These are phyloP conservation scores for Dactylella cylindrospora DNA, from an alignment of 2,329 filamentous ascomycete genomes.

Conservation along the genomic window DNA sequence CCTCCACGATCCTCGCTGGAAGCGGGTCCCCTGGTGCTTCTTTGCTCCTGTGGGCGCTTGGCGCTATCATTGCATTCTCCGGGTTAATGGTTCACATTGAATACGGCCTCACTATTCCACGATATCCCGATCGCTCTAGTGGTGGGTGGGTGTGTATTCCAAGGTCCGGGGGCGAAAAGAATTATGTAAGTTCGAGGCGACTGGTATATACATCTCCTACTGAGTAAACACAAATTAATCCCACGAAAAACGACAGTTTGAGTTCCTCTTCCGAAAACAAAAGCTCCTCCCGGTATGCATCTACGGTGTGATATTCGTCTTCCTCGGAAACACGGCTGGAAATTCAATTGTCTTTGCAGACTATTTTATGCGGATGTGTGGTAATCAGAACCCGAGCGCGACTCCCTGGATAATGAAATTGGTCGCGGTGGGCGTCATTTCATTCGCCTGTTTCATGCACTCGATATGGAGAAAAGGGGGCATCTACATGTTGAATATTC, in stretches of 20 bases:
- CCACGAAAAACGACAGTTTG: slow-evolving; percentile 50
- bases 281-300: slow-evolving; percentile 55
- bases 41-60: slow-evolving; percentile 57
- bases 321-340: slow-evolving; percentile 57
- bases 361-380: slow-evolving; percentile 52
- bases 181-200: slow-evolving; percentile 51
- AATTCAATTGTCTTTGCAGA: slow-evolving; percentile 57
- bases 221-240: neutral
- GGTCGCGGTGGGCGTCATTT: slow-evolving; percentile 56
- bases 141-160: slow-evolving; percentile 54
- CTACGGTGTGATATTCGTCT: slow-evolving; percentile 56
- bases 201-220: neutral
- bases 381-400: slow-evolving; percentile 43
- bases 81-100: slow-evolving; percentile 52
- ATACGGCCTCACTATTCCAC: slow-evolving; percentile 56
- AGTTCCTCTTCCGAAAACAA: slow-evolving; percentile 55
- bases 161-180: slow-evolving; percentile 56
- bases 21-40: slow-evolving; percentile 56
- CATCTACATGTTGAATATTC: slow-evolving; percentile 58
- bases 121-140: slow-evolving; percentile 51
- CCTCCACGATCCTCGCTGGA: slow-evolving; percentile 54
- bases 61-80: slow-evolving; percentile 55
- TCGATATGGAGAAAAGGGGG: slow-evolving; percentile 57
- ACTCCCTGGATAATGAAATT: slow-evolving; percentile 53
- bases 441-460: slow-evolving; percentile 57